Evolutionary conservation across 2,329 filamentous ascomycete genomes (phyloP).

Genomic region (Fusarium domesticum): DNA sequence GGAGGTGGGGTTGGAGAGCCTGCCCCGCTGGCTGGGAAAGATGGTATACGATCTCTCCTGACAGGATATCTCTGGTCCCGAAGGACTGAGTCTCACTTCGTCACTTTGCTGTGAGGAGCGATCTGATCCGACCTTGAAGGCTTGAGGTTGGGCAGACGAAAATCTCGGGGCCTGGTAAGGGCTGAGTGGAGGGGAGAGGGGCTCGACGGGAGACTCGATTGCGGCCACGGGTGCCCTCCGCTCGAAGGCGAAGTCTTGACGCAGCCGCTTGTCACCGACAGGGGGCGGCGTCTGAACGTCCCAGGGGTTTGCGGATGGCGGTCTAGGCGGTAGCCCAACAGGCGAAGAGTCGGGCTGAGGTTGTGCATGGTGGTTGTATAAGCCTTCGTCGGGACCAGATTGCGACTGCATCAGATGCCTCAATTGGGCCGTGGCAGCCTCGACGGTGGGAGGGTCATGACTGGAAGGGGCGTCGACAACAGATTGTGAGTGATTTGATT

Average conservation of each 20-base stretch:
- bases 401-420: constrained; percentile 28
- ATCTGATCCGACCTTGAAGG: constrained; percentile 19
- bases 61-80: constrained; percentile 15
- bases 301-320: constrained; percentile 45
- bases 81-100: constrained; percentile 22
- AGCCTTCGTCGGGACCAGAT: constrained; percentile 26
- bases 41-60: constrained; percentile 26
- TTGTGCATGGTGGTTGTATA: constrained; percentile 16
- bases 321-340: constrained; percentile 30
- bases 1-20: constrained; percentile 22
- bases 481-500: constrained; percentile 10
- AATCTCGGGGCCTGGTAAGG: constrained; percentile 16
- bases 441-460: constrained; percentile 24
- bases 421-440: constrained; percentile 32
- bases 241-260: constrained; percentile 24
- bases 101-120: constrained; percentile 23
- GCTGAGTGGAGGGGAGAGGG: constrained; percentile 23
- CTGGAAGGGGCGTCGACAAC: constrained; percentile 9
- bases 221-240: constrained; percentile 25
- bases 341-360: constrained; percentile 17
- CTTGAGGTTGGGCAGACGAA: constrained; percentile 12
- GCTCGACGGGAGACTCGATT: constrained; percentile 22
- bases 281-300: constrained; percentile 31
- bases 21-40: constrained; percentile 23
- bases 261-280: constrained; percentile 17